Base-by-base conservation (phyloP, 2,329 filamentous ascomycete species). In the Penicillium decumbens region DNA sequence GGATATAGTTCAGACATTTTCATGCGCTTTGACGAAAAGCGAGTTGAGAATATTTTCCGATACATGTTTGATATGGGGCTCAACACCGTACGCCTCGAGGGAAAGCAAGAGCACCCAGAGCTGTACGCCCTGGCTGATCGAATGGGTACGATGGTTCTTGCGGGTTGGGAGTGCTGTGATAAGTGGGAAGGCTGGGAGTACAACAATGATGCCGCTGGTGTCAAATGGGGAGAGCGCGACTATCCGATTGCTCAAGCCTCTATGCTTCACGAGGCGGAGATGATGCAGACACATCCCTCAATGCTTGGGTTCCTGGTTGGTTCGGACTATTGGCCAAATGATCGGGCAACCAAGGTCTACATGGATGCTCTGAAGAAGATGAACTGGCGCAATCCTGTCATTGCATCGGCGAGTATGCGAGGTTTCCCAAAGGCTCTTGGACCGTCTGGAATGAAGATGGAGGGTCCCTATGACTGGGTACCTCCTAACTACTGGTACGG, bases 141-240 rank as follows among this genome's bases (percentile, higher is more conserved):
- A 3, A 68, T 83, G 58, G 82, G 82, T 0, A 58, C 85, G 30
- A 83, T 85, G 80, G 65, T 85, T 0, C 69, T 85, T 32, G 70
- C 80, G 0, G 82, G 82, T 0, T 85, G 81, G 81, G 81, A 84
- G 52, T 85, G 82, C 63, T 85, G 82, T 61, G 79, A 84, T 56
- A 85, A 85, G 61, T 85, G 82, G 82, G 82, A 85, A 59, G 78
- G 76, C 0, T 85, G 81, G 81, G 63, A 60, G 42, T 83, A 84
- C 62, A 84, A 84, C 56, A 63, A 77, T 10, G 77, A 85, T n/a
- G 70, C 65, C 1, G 50, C 59, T 8, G 75, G 72, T 0, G 58
- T 66, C 3, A 66, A 65, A 45, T 85, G 81, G 80, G 66, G 63
- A 0, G 72, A 78, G 0, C 56, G 64, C 1, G 82, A 85, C 63